Base-by-base conservation (phyloP, 2,329 filamentous ascomycete species). In the Thielaviopsis ethacetica region DNA sequence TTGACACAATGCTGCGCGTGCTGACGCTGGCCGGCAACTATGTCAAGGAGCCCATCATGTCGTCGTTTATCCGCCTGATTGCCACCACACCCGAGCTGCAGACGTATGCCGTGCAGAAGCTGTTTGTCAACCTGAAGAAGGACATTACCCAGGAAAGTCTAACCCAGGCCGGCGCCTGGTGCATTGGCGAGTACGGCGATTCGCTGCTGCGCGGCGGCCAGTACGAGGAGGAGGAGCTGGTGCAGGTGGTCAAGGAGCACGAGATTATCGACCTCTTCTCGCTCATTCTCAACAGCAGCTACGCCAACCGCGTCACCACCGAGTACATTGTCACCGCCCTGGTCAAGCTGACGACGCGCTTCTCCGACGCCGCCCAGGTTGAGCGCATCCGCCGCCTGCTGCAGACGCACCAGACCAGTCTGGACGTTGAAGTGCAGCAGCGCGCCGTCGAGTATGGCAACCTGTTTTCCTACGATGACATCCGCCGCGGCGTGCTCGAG, bases 61-160 rank as follows among this genome's bases (percentile, higher is more conserved):
- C 93, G 0, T 97, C 93, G 0, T 97, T 98, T 68, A 86, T 98
- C 62, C 86, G 94, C 54, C 81, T 98, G 2, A 91, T 98, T 63
- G 93, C 93, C 15, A 97, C 91, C 0, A 95, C 90, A 0, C 85
- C 91, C 0, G 93, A 98, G 65, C 76, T 97, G 47, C 93, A 98
- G 71, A 95, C 91, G 0, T 98, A 98, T 68, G 91, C 90, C 0
- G 91, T 91, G 4, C 93, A 96, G 68, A 98, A 97, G 71, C 77
- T 98, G 6, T 98, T 96, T 69, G 77, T 84, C 21, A 87, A 86
- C 62, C 75, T 98, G 59, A 95, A 93, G 70, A 93, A 95, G 64
- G 93, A 98, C 66, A 96, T 98, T 65, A 96, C 91, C 1, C 93
- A 98, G 69, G 94, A 98, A 71, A 94, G 90, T 63, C 74, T 98